Evolutionary conservation across 352 stramenopile genomes (phyloP).

Genomic region (Saprolegnia diclina): DNA sequence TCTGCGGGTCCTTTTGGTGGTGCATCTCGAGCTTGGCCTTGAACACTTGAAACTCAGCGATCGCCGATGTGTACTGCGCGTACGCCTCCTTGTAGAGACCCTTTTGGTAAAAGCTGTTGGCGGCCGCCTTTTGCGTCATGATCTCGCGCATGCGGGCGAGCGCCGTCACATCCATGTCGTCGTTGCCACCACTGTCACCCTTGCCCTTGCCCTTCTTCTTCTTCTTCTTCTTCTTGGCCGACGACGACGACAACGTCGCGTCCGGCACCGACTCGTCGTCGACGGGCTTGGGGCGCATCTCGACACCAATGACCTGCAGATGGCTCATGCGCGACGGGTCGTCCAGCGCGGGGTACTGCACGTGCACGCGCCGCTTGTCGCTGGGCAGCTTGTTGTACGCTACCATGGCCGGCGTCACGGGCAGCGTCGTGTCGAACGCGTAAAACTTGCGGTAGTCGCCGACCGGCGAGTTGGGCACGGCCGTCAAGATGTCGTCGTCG

Average conservation of each 20-base stretch:
- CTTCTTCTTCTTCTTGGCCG: constrained; percentile 22
- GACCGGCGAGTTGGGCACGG: constrained; percentile 17
- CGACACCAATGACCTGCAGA: constrained; percentile 13
- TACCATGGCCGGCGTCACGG: background rate
- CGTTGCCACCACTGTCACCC: background rate
- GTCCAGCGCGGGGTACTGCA: constrained; percentile 15
- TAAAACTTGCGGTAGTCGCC: constrained; percentile 27
- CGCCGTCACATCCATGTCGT: constrained; percentile 16
- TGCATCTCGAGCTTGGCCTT: background rate
- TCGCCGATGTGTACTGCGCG: constrained; percentile 12
- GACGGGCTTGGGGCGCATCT: background rate
- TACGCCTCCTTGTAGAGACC: constrained; percentile 21
- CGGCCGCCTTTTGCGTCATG: constrained; percentile 21
- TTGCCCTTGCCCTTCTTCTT: constrained; percentile 23
- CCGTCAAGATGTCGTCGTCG: constrained; percentile 9
- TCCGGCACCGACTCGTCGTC: background rate
- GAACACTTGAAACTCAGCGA: constrained; percentile 15
- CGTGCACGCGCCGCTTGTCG: constrained; percentile 1
- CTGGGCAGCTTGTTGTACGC: constrained; percentile 7
- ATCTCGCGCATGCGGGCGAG: constrained; percentile 25
- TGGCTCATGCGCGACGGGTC: constrained; percentile 18
- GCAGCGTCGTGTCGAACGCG: constrained; percentile 22
- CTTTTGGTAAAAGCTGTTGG: constrained; percentile 27
- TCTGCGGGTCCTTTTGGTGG: constrained; percentile 23
- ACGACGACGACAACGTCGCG: background rate